Evolutionary conservation across 2,329 filamentous ascomycete genomes (phyloP).

Genomic region (Cadophora luteo-olivacea): DNA sequence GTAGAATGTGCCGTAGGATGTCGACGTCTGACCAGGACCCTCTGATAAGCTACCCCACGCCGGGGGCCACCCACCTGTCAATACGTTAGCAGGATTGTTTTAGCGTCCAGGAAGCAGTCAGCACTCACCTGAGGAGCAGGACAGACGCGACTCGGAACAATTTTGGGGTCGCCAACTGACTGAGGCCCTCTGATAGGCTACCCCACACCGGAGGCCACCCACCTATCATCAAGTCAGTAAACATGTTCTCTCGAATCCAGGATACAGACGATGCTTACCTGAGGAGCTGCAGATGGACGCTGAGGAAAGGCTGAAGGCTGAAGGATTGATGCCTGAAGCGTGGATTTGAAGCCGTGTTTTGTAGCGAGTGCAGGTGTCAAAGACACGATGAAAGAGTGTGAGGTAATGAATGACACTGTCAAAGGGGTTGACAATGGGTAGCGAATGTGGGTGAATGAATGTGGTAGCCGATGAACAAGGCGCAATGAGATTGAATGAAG

Average conservation of each 20-base stretch:
- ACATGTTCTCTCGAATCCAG: no score
- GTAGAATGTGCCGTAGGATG: background rate
- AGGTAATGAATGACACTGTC: slow-evolving; percentile 2
- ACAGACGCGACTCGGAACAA: background rate
- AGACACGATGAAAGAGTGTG: background rate
- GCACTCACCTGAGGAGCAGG: background rate
- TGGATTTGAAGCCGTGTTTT: background rate
- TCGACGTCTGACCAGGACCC: background rate
- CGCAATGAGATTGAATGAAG: background rate
- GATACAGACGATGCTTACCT: background rate
- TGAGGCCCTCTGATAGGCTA: background rate
- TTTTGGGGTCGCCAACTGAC: background rate
- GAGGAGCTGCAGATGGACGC: background rate
- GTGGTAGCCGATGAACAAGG: background rate
- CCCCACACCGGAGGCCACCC: background rate
- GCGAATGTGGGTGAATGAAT: background rate
- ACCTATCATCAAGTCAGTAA: background rate
- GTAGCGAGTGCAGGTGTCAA: background rate
- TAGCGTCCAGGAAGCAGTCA: no score
- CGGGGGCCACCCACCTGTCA: background rate
- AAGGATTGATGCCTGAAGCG: background rate
- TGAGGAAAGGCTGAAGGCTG: background rate
- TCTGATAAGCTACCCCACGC: background rate
- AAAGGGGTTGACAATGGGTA: background rate
- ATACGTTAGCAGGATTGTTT: no score